These are phyloP conservation scores for Mortierella sp. DNA, from an alignment of 371 early-diverging fungal species.

Conservation along the genomic window DNA sequence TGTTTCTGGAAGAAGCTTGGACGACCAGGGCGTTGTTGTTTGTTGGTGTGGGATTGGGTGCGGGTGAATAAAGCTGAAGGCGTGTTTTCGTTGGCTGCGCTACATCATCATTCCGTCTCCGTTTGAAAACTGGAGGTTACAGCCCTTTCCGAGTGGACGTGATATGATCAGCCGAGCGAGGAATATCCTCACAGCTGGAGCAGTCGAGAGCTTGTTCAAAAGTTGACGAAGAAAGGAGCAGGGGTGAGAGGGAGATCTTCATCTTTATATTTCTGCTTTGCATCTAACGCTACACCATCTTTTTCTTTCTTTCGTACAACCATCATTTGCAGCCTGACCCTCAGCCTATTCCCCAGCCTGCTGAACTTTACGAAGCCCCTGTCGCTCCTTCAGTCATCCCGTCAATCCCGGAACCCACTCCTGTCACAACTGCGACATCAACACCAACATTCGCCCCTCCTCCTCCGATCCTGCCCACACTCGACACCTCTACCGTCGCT, in stretches of 20 bases:
- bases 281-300: not conserved
- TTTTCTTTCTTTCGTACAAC: not conserved
- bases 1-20: conserved; percentile 14
- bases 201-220: not conserved
- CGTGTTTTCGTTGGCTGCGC: conserved; percentile 14
- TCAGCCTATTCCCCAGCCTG: conserved; percentile 3
- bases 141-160: not conserved
- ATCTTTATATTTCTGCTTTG: not conserved
- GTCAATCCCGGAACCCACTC: not conserved
- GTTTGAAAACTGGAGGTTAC: not conserved
- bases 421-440: not conserved
- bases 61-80: conserved; percentile 51
- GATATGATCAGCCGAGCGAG: conserved; percentile 2
- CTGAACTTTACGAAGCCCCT: not conserved
- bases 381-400: conserved; percentile 3
- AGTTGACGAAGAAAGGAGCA: not conserved
- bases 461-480: not conserved
- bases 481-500: not conserved
- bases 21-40: not conserved
- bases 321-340: not conserved
- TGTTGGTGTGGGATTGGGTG: not conserved
- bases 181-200: not conserved
- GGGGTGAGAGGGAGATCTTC: not conserved
- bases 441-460: not conserved
- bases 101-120: conserved; percentile 7